These are phyloP conservation scores for Trichoderma sp. DNA, from an alignment of 2,329 filamentous ascomycete species.

Conservation along the genomic window DNA sequence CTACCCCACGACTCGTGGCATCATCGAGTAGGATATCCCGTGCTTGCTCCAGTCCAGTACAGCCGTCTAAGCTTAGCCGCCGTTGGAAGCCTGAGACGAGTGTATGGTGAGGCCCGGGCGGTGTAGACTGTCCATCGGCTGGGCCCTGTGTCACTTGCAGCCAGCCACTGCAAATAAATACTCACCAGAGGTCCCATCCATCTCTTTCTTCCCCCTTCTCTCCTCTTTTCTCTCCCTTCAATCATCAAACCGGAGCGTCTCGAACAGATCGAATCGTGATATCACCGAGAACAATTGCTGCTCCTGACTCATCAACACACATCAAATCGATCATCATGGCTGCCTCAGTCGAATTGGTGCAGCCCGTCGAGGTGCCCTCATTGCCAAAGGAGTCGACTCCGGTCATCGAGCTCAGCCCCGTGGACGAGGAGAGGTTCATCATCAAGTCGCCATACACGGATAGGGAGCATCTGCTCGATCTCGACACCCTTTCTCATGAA, in stretches of 20 bases:
- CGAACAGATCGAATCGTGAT: background rate
- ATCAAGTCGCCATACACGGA: slow-evolving; percentile 77
- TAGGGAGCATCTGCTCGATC: slow-evolving; percentile 69
- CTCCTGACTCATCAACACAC: background rate
- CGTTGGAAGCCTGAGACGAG: slow-evolving; percentile 1
- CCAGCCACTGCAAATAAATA: slow-evolving; percentile 22
- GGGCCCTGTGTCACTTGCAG: slow-evolving; percentile 3
- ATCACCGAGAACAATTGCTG: background rate
- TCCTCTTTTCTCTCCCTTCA: background rate
- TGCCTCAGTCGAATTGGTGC: slow-evolving; percentile 33
- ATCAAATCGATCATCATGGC: slow-evolving; percentile 36
- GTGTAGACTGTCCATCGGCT: background rate
- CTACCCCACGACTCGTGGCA: slow-evolving; percentile 26
- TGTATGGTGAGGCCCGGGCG: slow-evolving; percentile 12
- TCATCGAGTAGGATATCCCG: slow-evolving; percentile 24
- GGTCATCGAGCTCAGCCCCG: slow-evolving; percentile 34
- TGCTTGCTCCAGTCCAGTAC: slow-evolving; percentile 9
- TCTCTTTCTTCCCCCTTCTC: background rate
- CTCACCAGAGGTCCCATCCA: background rate
- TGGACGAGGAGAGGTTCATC: slow-evolving; percentile 45
- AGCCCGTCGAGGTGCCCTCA: slow-evolving; percentile 32
- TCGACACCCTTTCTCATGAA: slow-evolving; percentile 65
- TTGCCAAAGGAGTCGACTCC: slow-evolving; percentile 36
- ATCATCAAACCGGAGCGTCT: background rate
- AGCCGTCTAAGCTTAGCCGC: slow-evolving; percentile 1